A percentile compares a stretch with the other conserved stretches of the same genome.
Conservation (phyloP, 2,329 filamentous ascomycete species). For the Botrytis elliptica region DNA sequence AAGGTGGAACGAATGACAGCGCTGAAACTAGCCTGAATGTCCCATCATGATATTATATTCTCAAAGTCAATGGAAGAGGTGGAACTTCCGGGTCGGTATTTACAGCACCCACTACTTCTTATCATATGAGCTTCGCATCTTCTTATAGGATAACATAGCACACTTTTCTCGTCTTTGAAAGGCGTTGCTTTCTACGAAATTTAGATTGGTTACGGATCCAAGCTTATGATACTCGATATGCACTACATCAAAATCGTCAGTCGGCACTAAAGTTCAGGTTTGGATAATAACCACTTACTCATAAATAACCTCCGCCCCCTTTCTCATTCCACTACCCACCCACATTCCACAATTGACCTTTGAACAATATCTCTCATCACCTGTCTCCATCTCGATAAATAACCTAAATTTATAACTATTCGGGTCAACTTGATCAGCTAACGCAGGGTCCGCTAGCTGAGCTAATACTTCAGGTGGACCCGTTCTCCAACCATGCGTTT, state of each 20-base stretch:
- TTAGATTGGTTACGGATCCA: neutral
- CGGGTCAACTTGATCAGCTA: constrained; percentile 35
- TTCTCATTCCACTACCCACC: constrained; percentile 51
- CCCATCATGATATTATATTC: neutral
- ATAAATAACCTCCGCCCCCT: constrained; percentile 47
- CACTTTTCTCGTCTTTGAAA: neutral
- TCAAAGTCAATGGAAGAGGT: neutral
- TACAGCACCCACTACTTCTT: neutral
- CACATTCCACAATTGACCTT: constrained; percentile 51
- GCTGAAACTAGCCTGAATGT: neutral
- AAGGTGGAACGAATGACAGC: neutral
- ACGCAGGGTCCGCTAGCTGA: constrained; percentile 32
- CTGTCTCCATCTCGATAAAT: constrained; percentile 51
- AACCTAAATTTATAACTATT: constrained; percentile 48
- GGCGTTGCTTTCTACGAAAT: neutral
- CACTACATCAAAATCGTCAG: constrained; percentile 24
- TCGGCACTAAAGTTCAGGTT: neutral
- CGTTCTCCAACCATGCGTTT: constrained; percentile 49
- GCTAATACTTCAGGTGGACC: constrained; percentile 44
- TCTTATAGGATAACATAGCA: neutral
- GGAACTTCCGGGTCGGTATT: neutral
- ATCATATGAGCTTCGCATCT: neutral
- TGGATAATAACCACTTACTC: constrained; percentile 41
- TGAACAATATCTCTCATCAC: constrained; percentile 50
- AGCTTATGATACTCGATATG: constrained; percentile 27